Evolutionary conservation across 2,329 filamentous ascomycete genomes (phyloP), one percentile per base, ranked within the genome.

Genomic region (Paracoccidioides brasiliensis): DNA sequence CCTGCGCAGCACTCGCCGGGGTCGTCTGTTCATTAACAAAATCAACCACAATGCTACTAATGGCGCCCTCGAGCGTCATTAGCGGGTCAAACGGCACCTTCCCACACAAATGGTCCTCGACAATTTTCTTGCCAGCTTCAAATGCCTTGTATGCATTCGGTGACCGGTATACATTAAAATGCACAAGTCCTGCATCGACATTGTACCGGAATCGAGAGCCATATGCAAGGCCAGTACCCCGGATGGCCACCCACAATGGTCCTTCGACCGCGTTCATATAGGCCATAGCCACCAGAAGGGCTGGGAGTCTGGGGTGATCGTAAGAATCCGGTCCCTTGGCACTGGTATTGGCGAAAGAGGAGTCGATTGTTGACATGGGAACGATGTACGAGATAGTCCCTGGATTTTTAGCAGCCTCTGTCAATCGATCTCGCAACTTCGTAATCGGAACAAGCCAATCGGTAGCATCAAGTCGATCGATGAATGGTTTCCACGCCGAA

Each of bases 251-350:
- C 91, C 93, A 97, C 37, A 98, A 81, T 0, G 93, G 93, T 0
- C 93, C 93, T 70, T 98, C 93, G 15, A 94, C 86, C 0, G 90
- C 84, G 66, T 96, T 90, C 58, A 98, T 84, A 67, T 96, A 97
- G 22, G 90, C 84, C 52, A 90, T 82, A 0, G 91, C 90, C 6
- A 98, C 90, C 69, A 95, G 81, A 53, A 95, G 78, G 2, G 90
- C 84, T 0, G 93, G 90, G 1, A 97, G 77, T 14, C 82, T 79
- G 0, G 90, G 84, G 64, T 96, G 85, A 3, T 80, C 77, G 66
- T 86, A 90, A 0, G 85, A 88, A 30, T 81, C 79, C 14, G 91
- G 80, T 5, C 91, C 91, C 44, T 80, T 80, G 2, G 85, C 78
- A 9, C 86, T 86, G 63, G 88, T 83, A 57, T 90, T 81, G 30